Percentiles rank a stretch among this genome's conserved stretches.
Conservation (phyloP, 306 rosid genomes). For the Rosa multiflora region DNA sequence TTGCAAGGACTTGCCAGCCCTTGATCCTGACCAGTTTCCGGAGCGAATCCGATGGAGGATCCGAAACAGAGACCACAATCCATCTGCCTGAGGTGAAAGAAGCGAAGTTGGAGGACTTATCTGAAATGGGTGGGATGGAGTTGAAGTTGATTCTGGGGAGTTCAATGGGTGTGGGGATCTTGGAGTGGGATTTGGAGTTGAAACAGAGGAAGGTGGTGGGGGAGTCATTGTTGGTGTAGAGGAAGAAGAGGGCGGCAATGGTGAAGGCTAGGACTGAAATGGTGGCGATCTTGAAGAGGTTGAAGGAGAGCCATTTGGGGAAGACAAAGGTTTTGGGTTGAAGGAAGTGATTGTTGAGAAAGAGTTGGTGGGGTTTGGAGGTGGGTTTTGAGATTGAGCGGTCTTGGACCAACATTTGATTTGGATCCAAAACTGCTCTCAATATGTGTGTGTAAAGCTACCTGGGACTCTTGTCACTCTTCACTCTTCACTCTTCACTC, state of each 20-base stretch:
- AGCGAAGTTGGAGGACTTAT: constrained; percentile 21
- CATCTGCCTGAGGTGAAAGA: constrained; percentile 22
- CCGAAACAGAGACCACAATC: constrained; percentile 30
- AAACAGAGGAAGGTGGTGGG: constrained; percentile 28
- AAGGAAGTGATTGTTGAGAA: constrained; percentile 16
- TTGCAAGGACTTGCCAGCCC: constrained; percentile 29
- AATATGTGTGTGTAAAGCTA: too few species aligned
- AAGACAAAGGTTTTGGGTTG: constrained; percentile 19
- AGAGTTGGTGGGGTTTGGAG: constrained; percentile 18
- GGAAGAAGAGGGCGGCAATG: constrained; percentile 39
- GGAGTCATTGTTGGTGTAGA: constrained; percentile 19
- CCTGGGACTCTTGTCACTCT: background rate
- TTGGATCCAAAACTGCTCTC: background rate
- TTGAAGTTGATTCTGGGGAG: constrained; percentile 14
- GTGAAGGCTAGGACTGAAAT: constrained; percentile 26
- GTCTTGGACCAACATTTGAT: constrained; percentile 40
- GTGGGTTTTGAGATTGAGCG: constrained; percentile 24
- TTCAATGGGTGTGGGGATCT: constrained; percentile 6
- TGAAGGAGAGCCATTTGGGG: constrained; percentile 32
- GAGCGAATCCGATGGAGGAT: constrained; percentile 28
- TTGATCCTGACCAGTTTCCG: constrained; percentile 20
- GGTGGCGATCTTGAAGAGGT: constrained; percentile 33
- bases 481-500: background rate
- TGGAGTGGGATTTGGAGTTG: constrained; percentile 11
- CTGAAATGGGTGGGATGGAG: constrained; percentile 22